Evolutionary conservation across 306 rosid species (phyloP).

Genomic region (Mucuna pruriens): DNA sequence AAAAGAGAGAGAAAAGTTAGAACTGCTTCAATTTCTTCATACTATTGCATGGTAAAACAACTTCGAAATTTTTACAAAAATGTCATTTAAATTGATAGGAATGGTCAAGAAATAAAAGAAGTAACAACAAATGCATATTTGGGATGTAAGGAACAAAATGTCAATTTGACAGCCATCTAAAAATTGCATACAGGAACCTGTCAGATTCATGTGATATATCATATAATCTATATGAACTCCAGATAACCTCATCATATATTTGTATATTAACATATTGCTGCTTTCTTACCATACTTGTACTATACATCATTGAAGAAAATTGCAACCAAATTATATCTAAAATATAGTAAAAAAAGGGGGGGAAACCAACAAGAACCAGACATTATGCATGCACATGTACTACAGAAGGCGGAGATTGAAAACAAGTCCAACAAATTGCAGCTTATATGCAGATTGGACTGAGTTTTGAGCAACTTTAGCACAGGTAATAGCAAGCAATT

Average conservation of each 20-base stretch:
- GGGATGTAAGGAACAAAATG: conserved; percentile 4
- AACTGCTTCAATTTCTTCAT: conserved; percentile 22
- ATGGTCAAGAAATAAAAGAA: conserved; percentile 14
- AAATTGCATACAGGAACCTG: background rate
- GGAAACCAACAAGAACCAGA: background rate
- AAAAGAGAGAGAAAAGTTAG: conserved; percentile 26
- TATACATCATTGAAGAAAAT: background rate
- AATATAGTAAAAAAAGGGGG: background rate
- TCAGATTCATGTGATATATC: background rate
- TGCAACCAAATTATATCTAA: conserved; percentile 10
- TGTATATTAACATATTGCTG: conserved; percentile 3
- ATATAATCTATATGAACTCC: background rate
- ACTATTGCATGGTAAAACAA: background rate
- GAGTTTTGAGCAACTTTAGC: background rate
- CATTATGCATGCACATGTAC: background rate
- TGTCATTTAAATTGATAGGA: background rate
- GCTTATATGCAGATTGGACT: background rate
- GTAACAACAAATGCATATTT: conserved; percentile 10
- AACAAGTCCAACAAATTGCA: background rate
- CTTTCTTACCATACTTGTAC: background rate
- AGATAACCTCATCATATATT: conserved; percentile 27
- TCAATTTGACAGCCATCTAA: background rate
- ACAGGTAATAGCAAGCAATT: conserved; percentile 26
- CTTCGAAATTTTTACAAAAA: background rate
- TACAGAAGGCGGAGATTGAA: background rate